phyloP scores from a whole-genome alignment of 306 rosid species.

The Vicia villosa region DNA sequence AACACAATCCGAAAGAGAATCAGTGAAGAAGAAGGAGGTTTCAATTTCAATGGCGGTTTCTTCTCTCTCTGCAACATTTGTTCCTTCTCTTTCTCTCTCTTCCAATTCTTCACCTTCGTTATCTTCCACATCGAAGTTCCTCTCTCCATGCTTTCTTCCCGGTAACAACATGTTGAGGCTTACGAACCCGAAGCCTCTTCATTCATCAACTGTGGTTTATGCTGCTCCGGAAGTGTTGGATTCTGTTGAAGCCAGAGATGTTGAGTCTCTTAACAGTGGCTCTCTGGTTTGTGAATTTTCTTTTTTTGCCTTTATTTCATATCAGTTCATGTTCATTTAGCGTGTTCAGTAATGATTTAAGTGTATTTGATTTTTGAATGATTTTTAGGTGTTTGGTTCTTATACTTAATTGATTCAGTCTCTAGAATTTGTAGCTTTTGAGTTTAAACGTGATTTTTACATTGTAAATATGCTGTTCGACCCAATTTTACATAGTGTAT shows the following conservation, averaged over 20 bases:
- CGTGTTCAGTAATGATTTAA: too few relatives aligned
- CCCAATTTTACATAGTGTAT: too few relatives aligned
- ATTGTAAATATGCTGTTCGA: too few relatives aligned
- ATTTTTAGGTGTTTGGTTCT: too few relatives aligned
- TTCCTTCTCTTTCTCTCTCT: conserved; percentile 57
- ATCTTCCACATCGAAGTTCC: conserved; percentile 46
- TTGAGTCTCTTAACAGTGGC: conserved; percentile 39
- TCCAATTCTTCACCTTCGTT: too few relatives aligned
- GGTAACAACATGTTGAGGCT: conserved; percentile 46
- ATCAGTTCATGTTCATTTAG: not conserved
- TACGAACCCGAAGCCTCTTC: conserved; percentile 46
- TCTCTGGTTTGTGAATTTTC: conserved; percentile 51
- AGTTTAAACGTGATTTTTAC: too few relatives aligned
- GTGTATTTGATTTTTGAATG: too few relatives aligned
- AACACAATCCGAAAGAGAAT: not conserved
- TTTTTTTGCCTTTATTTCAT: not conserved
- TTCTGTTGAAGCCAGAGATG: conserved; percentile 49
- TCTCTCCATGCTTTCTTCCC: conserved; percentile 41
- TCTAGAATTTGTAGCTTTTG: too few relatives aligned
- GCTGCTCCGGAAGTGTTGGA: conserved; percentile 72
- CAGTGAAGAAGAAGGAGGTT: not conserved
- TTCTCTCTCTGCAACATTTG: conserved; percentile 57
- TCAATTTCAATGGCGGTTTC: conserved; percentile 66
- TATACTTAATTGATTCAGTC: too few relatives aligned
- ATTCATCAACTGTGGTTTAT: conserved; percentile 49